These are phyloP conservation scores for Sporothrix brasiliensis DNA, from an alignment of 2,329 filamentous ascomycete species.

Conservation along the genomic window DNA sequence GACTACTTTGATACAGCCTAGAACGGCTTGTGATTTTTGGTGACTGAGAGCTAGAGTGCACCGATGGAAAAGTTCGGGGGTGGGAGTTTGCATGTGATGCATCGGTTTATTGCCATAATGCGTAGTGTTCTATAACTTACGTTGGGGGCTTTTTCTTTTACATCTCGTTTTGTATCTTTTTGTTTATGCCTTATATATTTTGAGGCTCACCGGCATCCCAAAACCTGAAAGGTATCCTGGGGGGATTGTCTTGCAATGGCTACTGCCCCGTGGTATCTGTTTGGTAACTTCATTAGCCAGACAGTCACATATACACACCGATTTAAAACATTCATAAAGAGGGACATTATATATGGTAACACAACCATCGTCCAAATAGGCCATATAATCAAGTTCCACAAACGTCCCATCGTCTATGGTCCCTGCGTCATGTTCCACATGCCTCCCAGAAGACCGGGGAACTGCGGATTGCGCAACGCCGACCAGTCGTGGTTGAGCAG, in stretches of 20 bases:
- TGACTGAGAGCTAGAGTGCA: too few species aligned
- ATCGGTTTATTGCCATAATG: not conserved
- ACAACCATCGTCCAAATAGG: too few species aligned
- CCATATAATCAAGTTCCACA: not conserved
- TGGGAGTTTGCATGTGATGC: not conserved
- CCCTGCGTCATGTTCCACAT: conserved; percentile 47
- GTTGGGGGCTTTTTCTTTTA: too few species aligned
- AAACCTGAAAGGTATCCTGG: not conserved
- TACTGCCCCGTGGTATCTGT: not conserved
- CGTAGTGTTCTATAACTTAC: not conserved
- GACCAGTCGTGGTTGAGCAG: conserved; percentile 45
- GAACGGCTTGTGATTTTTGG: not conserved
- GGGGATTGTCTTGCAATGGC: not conserved
- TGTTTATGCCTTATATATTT: not conserved
- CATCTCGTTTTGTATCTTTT: not conserved
- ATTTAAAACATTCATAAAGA: too few species aligned
- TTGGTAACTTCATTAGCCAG: too few species aligned
- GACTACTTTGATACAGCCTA: conserved; percentile 34
- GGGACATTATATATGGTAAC: not conserved
- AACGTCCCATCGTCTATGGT: conserved; percentile 35
- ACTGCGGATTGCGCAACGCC: conserved; percentile 46
- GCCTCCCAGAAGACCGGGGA: conserved; percentile 45
- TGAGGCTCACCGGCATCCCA: not conserved
- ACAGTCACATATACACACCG: too few species aligned
- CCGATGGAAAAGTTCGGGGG: not conserved